These are phyloP conservation scores for Phlyctochytrium arcticum DNA, from an alignment of 192 early-diverging fungal species.

Conservation along the genomic window DNA sequence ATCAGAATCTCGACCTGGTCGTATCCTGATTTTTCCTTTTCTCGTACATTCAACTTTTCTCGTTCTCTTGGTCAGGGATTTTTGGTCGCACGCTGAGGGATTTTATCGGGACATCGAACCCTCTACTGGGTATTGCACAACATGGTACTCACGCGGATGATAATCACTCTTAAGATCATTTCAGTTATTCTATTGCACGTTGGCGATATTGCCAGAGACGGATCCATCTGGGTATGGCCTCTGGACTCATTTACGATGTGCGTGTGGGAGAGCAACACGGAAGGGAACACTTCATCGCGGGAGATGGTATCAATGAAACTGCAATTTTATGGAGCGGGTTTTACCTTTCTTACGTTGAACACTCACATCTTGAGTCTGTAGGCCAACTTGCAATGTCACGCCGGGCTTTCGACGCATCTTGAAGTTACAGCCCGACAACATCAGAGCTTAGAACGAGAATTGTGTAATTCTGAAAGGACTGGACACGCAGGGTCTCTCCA, in stretches of 20 bases:
- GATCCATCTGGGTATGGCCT: conserved; percentile 54
- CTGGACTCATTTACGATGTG: conserved; percentile 45
- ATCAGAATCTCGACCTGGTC: too few relatives aligned
- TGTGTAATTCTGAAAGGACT: conserved; percentile 40
- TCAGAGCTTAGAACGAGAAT: conserved; percentile 46
- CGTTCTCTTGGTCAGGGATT: conserved; percentile 41
- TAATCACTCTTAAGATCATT: conserved; percentile 39
- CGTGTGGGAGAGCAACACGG: conserved; percentile 41
- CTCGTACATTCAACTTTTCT: too few relatives aligned
- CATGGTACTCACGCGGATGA: not conserved
- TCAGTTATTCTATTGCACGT: conserved; percentile 42
- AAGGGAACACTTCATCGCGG: conserved; percentile 56
- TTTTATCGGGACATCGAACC: conserved; percentile 33
- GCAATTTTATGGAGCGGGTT: not conserved
- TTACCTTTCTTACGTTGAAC: not conserved
- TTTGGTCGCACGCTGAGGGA: conserved; percentile 49
- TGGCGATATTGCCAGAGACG: conserved; percentile 56
- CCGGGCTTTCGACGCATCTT: conserved; percentile 37
- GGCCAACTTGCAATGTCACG: conserved; percentile 50
- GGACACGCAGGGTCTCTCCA: conserved; percentile 25
- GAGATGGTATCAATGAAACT: conserved; percentile 49
- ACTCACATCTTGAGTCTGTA: not conserved
- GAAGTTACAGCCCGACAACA: conserved; percentile 31
- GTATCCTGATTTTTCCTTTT: too few relatives aligned
- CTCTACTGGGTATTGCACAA: not conserved